phyloP scores from a whole-genome alignment of 192 early-diverging fungal species.

The Funneliformis mosseae region DNA sequence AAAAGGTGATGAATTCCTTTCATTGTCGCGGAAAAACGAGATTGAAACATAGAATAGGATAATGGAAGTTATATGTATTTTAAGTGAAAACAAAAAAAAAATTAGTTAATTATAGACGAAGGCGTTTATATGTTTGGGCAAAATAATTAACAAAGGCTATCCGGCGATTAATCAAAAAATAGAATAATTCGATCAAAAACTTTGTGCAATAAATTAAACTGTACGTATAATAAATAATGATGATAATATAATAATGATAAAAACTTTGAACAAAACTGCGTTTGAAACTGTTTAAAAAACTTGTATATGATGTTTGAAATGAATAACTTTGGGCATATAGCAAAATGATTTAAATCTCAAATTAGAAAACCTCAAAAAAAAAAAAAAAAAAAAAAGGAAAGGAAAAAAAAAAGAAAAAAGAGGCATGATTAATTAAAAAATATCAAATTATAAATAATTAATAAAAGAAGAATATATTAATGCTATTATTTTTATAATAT shows the following conservation, averaged over 20 bases:
- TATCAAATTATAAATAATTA: background rate
- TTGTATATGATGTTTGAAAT: background rate
- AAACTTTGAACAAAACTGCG: background rate
- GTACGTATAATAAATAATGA: background rate
- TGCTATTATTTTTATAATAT: background rate
- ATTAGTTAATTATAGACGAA: background rate
- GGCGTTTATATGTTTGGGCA: slow-evolving; percentile 2
- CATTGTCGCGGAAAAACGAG: background rate
- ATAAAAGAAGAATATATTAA: background rate
- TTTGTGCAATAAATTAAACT: background rate
- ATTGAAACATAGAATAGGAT: background rate
- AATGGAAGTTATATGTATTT: background rate
- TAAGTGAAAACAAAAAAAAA: background rate
- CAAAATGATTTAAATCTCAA: slow-evolving; percentile 1
- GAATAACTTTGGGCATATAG: background rate
- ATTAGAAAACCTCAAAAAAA: background rate
- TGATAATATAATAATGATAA: too few relatives aligned
- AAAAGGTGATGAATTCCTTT: background rate
- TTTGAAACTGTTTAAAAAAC: background rate
- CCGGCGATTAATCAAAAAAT: background rate
- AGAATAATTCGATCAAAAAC: background rate
- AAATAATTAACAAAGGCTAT: background rate
- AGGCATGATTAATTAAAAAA: background rate
- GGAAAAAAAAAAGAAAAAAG: background rate
- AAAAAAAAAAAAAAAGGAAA: slow-evolving; percentile 1